phyloP scores from a whole-genome alignment of 129 eudicot genomes.

The Centrapalus pauciflorus region DNA sequence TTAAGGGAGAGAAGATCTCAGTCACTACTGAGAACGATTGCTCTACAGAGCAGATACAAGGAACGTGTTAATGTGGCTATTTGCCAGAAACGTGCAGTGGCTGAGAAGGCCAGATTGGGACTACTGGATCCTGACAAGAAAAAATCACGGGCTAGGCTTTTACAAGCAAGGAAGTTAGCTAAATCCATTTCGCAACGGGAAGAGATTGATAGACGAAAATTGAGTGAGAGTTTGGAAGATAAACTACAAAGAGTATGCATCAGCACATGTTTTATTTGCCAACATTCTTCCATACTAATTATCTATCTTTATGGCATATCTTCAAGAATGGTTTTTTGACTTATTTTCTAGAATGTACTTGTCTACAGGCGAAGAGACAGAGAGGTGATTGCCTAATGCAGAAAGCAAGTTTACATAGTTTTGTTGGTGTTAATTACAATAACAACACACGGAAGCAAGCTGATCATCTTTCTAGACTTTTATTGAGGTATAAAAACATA shows the following conservation, averaged over 20 bases:
- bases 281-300: background rate
- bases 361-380: constrained; percentile 69
- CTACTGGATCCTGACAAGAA: constrained; percentile 67
- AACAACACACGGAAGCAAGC: constrained; percentile 54
- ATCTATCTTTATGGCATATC: background rate
- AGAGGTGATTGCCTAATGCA: constrained; percentile 59
- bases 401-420: constrained; percentile 38
- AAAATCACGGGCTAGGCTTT: constrained; percentile 52
- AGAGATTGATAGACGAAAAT: constrained; percentile 40
- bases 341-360: background rate
- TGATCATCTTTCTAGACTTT: constrained; percentile 53
- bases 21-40: constrained; percentile 36
- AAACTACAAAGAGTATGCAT: constrained; percentile 63
- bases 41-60: constrained; percentile 14
- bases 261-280: background rate
- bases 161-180: constrained; percentile 55
- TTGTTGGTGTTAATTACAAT: constrained; percentile 32
- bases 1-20: constrained; percentile 70
- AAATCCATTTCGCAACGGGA: constrained; percentile 38
- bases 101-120: constrained; percentile 25
- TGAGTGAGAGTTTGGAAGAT: constrained; percentile 61
- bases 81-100: constrained; percentile 13
- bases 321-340: background rate
- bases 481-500: constrained; percentile 47
- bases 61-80: constrained; percentile 16